phyloP scores from a whole-genome alignment of 495 filamentous ascomycete species.

The Annulohypoxylon stygium region DNA sequence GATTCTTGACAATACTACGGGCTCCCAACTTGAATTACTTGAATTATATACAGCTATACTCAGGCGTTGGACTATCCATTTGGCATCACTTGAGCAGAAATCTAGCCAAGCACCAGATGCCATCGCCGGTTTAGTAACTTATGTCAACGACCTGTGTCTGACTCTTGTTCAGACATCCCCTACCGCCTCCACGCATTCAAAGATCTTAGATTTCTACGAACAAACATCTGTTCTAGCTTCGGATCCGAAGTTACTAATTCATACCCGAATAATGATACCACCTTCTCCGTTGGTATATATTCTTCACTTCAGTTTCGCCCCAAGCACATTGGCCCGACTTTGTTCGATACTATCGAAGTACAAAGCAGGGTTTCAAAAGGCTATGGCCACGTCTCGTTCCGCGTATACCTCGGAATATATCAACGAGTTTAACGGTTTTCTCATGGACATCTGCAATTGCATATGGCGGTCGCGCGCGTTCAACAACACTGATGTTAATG shows the following conservation, averaged over 20 bases:
- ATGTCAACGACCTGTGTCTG: conserved; percentile 73
- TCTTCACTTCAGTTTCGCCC: conserved; percentile 72
- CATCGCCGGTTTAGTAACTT: conserved; percentile 64
- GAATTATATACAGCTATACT: conserved; percentile 80
- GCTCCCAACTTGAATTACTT: conserved; percentile 69
- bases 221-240: conserved; percentile 68
- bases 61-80: conserved; percentile 71
- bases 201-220: conserved; percentile 80
- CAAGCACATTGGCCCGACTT: conserved; percentile 75
- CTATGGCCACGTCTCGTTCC: conserved; percentile 59
- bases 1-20: conserved; percentile 64
- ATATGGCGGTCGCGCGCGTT: conserved; percentile 86
- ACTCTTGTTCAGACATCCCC: conserved; percentile 68
- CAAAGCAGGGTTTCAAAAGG: conserved; percentile 80
- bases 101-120: conserved; percentile 47
- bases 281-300: conserved; percentile 77
- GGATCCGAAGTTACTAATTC: conserved; percentile 60
- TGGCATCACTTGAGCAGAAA: conserved; percentile 52
- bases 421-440: conserved; percentile 82
- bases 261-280: conserved; percentile 74
- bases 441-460: conserved; percentile 92
- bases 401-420: conserved; percentile 67
- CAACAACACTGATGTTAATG: conserved; percentile 73
- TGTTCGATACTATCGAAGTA: conserved; percentile 75
- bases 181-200: conserved; percentile 56